Base-by-base conservation (phyloP, 192 early-diverging fungal genomes). In the Coemansia sp. region DNA sequence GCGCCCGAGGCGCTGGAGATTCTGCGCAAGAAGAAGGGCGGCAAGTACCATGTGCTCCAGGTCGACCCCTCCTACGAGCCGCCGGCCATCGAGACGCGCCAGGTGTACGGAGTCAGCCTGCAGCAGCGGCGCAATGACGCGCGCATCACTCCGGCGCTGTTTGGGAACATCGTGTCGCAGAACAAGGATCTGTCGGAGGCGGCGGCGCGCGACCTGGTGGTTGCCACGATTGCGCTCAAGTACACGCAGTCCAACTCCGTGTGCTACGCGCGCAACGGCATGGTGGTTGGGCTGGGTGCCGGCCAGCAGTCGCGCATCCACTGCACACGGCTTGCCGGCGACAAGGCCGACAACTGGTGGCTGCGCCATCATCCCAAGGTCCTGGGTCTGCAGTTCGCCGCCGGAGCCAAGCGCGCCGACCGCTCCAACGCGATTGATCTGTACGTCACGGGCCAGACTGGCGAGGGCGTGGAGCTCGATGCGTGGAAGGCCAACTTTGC, bases 261-360 rank as follows among this genome's bases (percentile, higher is more conserved):
- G 40, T 97, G 94, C 86, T 99, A 97, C 71, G 97, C 96, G 67
- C 93, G 94, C 84, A 92, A 97, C 81, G 97, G 97, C 57, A 94
- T 95, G 92, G 91, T 97, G 8, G 88, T 98, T 62, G 97, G 97
- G 56, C 84, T 99, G 38, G 97, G 97, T 55, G 97, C 97, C 63
- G 97, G 97, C 50, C 97, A 99, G 87, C 95, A 99, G 86, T 95
- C 93, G 46, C 93, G 97, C 67, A 97, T 99, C 53, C 97, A 98
- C 87, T 98, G 95, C 87, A 98, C 95, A 8, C 91, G 97, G 59
- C 88, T 99, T 61, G 97, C 97, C n/a, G 95, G 95, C 71, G 97
- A 99, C 68, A 99, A 99, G 89, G 95, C 95, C 42, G 95, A 99
- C 75, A 96, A 95, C 89, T 97, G 94, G 94, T 98, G 95, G 95